These are phyloP conservation scores for Mycena leptocephala DNA, from an alignment of 768 basidiomycete genomes.

Conservation along the genomic window DNA sequence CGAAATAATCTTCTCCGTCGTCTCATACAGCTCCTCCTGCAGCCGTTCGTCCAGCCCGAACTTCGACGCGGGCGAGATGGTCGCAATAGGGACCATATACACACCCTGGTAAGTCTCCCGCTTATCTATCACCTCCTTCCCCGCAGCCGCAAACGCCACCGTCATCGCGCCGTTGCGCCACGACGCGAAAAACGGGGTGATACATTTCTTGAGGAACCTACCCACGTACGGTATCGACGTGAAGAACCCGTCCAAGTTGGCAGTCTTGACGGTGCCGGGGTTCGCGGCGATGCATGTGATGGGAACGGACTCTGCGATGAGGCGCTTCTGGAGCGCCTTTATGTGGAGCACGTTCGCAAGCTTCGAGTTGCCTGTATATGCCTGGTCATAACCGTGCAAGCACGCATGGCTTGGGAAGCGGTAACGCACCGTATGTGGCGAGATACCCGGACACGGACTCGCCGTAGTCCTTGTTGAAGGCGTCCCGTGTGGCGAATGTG, in stretches of 20 bases:
- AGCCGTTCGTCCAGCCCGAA: slow-evolving; percentile 38
- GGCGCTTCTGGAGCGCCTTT: slow-evolving; percentile 58
- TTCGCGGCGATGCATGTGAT: slow-evolving; percentile 47
- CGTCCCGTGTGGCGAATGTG: slow-evolving; percentile 31
- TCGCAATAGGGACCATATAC: slow-evolving; percentile 45
- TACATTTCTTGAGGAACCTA: slow-evolving; percentile 34
- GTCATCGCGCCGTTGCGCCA: slow-evolving; percentile 45
- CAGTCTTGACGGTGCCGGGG: slow-evolving; percentile 50
- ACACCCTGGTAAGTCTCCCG: slow-evolving; percentile 46
- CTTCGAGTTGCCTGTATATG: slow-evolving; percentile 35
- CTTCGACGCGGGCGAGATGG: not conserved
- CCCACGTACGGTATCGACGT: slow-evolving; percentile 15
- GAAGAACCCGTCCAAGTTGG: not conserved
- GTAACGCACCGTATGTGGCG: slow-evolving; percentile 29
- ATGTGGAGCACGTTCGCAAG: slow-evolving; percentile 47
- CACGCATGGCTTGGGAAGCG: too few relatives aligned
- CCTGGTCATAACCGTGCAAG: too few relatives aligned
- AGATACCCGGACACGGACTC: not conserved
- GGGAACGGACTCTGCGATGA: slow-evolving; percentile 43
- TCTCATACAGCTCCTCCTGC: slow-evolving; percentile 45
- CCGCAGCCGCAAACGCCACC: slow-evolving; percentile 48
- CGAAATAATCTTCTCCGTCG: slow-evolving; percentile 35
- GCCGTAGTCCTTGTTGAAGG: slow-evolving; percentile 33
- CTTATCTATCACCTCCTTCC: slow-evolving; percentile 34
- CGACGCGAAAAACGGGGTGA: slow-evolving; percentile 32